Conservation (phyloP, 31 red algal genomes). For the Bonnemaisonia californica region DNA sequence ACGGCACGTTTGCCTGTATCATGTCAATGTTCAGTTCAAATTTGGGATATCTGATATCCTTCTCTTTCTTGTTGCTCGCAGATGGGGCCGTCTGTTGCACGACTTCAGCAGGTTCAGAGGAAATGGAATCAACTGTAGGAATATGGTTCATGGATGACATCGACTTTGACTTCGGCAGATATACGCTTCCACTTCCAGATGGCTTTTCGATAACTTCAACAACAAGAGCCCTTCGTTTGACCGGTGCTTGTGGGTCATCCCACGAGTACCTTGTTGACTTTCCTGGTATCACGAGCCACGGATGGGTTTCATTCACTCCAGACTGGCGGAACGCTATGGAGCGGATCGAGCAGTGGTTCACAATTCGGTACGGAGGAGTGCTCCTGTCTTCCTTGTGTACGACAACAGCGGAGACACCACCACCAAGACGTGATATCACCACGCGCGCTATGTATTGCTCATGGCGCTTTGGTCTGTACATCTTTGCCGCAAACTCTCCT, state of each 20-base stretch:
- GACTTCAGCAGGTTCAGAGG: conserved; percentile 4
- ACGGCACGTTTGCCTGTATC: conserved; percentile 60
- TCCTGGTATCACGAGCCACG: conserved; percentile 93
- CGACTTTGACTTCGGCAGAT: background rate
- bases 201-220: conserved; percentile 83
- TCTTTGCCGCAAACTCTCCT: conserved; percentile 97
- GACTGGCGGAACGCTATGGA: conserved; percentile 96
- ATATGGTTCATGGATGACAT: background rate
- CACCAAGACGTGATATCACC: conserved; percentile 59
- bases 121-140: background rate
- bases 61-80: background rate
- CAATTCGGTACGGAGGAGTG: conserved; percentile 95
- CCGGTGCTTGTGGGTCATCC: conserved; percentile 94
- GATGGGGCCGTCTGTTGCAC: background rate
- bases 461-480: conserved; percentile 95
- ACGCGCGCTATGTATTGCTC: conserved; percentile 98
- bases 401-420: conserved; percentile 76
- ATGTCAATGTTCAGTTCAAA: conserved; percentile 94
- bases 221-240: conserved; percentile 70
- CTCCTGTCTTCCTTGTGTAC: conserved; percentile 91
- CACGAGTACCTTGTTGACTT: conserved; percentile 95
- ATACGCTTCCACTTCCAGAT: background rate
- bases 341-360: conserved; percentile 76
- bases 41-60: conserved; percentile 63
- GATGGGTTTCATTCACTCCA: conserved; percentile 77